These are phyloP conservation scores for Chloris gayana DNA, from an alignment of 176 grass and related monocot species.

Conservation along the genomic window DNA sequence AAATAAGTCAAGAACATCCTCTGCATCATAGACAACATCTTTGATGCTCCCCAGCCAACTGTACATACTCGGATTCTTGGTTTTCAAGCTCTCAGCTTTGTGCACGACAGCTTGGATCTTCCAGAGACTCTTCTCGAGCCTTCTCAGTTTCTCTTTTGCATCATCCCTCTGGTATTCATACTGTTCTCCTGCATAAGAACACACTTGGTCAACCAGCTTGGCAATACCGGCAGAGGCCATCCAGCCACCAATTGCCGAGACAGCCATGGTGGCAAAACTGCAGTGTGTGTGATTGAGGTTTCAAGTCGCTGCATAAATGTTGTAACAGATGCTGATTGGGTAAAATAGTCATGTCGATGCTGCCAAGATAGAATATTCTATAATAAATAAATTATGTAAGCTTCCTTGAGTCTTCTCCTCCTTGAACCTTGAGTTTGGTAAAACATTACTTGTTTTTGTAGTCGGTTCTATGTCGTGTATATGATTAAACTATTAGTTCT, in stretches of 20 bases:
- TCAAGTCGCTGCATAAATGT: slow-evolving; percentile 4
- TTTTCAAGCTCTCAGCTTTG: slow-evolving; percentile 18
- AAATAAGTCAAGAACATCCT: slow-evolving; percentile 41
- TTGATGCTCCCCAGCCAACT: slow-evolving; percentile 30
- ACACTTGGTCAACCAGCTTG: slow-evolving; percentile 34
- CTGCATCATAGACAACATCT: slow-evolving; percentile 35
- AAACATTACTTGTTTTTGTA: neutral
- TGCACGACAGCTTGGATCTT: neutral
- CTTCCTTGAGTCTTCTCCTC: neutral
- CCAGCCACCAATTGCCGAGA: slow-evolving; percentile 22
- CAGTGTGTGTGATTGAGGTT: neutral
- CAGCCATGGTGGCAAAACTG: neutral
- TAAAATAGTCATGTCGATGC: neutral
- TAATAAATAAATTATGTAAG: neutral
- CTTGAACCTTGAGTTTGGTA: neutral
- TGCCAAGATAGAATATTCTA: neutral
- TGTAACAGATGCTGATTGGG: neutral
- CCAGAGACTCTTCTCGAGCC: slow-evolving; percentile 15
- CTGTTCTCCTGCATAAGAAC: slow-evolving; percentile 32
- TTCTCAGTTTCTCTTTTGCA: slow-evolving; percentile 39
- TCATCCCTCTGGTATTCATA: slow-evolving; percentile 42
- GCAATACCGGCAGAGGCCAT: slow-evolving; percentile 17
- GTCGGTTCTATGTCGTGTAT: neutral
- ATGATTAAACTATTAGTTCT: neutral
- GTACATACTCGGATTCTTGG: neutral